Evolutionary conservation across 2,329 filamentous ascomycete genomes (phyloP), one percentile per base, ranked within the genome.

Genomic region (Colletotrichum brevisporum): DNA sequence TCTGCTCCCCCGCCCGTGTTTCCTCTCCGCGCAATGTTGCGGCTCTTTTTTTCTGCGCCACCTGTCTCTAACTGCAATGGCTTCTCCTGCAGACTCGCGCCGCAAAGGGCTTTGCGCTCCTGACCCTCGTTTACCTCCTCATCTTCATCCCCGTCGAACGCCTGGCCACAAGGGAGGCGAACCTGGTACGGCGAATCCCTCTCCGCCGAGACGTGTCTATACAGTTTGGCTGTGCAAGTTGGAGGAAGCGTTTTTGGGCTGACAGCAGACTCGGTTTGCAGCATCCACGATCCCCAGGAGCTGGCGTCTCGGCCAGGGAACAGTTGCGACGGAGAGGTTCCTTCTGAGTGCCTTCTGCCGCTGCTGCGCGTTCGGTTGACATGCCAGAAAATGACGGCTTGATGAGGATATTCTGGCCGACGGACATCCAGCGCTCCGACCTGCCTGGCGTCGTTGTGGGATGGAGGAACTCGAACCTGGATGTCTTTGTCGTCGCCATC

Each of bases 321-420:
- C 95, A 99, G 84, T 85, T 99, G 75, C 91, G 94, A 82, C 92
- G 96, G 76, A 90, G 96, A 81, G 96, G 96, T 74, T 99, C 96
- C 69, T 98, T 99, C 82, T 98, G 89, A 87, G 71, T n/a, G 62
- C 36, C 73, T 74, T 65, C 63, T 56, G 60, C 63, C 62, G 58
- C 63, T 74, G 73, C 75, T 72, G 74, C 75, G 75, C 73, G 71
- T 72, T 70, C 74, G 71, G 77, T 78, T 83, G 88, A 86, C 86
- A 91, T 91, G 89, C 84, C 88, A 84, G 88, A 89, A 83, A 86
- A 90, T 86, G 89, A 96, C 93, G 95, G 93, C 77, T 86, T 98
- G 85, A 94, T 98, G 91, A 94, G 96, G 85, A 91, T 99, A 84
- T 98, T 99, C 85, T 99, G 96, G 96, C 97, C 96, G 76, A 92